Evolutionary conservation across 331 rosid species (phyloP), one percentile per base, ranked within the genome.

Genomic region (Spiraea crenata): DNA sequence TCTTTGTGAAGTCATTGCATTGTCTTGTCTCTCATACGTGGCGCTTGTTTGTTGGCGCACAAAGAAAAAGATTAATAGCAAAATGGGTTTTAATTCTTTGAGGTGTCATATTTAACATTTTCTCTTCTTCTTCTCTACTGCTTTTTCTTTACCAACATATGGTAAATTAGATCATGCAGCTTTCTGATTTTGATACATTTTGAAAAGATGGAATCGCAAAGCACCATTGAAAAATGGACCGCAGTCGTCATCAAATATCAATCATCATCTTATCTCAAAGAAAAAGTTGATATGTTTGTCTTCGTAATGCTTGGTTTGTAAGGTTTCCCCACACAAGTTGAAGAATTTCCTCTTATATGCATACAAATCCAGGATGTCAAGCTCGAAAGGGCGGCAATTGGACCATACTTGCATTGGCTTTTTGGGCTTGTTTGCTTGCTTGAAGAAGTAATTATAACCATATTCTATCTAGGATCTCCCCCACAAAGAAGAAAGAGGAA

Each of bases 231-330:
- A 25, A 45, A 67, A 48, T 58, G 76, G 82, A 77, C 70, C 56
- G 65, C 57, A 31, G 74, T 70, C 74, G 44, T 44, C 45, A 57
- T 57, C 74, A 44, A 46, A 76, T 69, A 47, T 77, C 64, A 57
- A 57, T 76, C 76, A 44, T 76, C 62, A 39, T 84, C 65, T 85
- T 70, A 80, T 82, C 79, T 71, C 37, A 59, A 52, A 31, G 41
- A 68, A 62, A 77, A 81, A 78, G 87, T 44, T 15, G 76, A 40
- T 78, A 66, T 44, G 41, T 65, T 71, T 64, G 66, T 77, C 37
- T 62, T 66, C 45, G 44, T 40, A 57, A 20, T 38, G 63, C 57
- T 72, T 57, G 57, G 71, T 49, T 62, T 64, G 63, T 52, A 77
- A 69, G 83, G 73, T 69, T 49, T 65, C 19, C 70, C 56, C 72